Percentiles rank a stretch among this genome's conserved stretches.
Evolutionary conservation across 192 early-diverging fungal species (phyloP).

Genomic region (Backusella tuberculispora): DNA sequence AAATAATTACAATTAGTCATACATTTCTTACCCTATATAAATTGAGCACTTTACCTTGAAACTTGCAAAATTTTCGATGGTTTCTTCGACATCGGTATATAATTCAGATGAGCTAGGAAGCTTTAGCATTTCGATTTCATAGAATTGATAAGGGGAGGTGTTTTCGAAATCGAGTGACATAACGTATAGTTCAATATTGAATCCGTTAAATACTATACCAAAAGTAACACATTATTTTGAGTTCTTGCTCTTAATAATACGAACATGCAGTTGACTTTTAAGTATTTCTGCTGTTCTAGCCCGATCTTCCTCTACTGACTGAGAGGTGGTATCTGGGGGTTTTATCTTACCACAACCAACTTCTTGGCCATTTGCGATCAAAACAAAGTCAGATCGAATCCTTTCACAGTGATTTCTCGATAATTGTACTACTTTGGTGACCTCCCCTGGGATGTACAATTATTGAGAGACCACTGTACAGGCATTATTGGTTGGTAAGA

Average conservation of each 20-base stretch:
- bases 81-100: constrained; percentile 10
- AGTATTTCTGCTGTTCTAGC: not conserved
- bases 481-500: not conserved
- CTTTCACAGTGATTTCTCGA: too few relatives aligned
- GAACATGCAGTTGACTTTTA: constrained; percentile 16
- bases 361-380: constrained; percentile 16
- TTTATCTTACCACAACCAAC: constrained; percentile 20
- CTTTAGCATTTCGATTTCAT: constrained; percentile 7
- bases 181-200: constrained; percentile 18
- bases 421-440: too few relatives aligned
- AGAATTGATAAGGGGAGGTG: not conserved
- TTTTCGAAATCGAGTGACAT: not conserved
- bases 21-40: constrained; percentile 1
- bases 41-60: constrained; percentile 23
- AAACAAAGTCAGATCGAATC: constrained; percentile 7
- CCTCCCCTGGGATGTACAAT: too few relatives aligned
- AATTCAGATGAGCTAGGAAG: constrained; percentile 3
- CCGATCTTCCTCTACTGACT: constrained; percentile 13
- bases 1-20: constrained; percentile 17
- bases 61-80: constrained; percentile 4
- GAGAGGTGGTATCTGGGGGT: not conserved
- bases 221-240: constrained; percentile 8
- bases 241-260: constrained; percentile 5
- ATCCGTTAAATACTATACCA: constrained; percentile 18
- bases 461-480: too few relatives aligned